Evolutionary conservation across 2,329 filamentous ascomycete genomes (phyloP), one percentile per base, ranked within the genome.

Genomic region (Bipolaris gigantea): DNA sequence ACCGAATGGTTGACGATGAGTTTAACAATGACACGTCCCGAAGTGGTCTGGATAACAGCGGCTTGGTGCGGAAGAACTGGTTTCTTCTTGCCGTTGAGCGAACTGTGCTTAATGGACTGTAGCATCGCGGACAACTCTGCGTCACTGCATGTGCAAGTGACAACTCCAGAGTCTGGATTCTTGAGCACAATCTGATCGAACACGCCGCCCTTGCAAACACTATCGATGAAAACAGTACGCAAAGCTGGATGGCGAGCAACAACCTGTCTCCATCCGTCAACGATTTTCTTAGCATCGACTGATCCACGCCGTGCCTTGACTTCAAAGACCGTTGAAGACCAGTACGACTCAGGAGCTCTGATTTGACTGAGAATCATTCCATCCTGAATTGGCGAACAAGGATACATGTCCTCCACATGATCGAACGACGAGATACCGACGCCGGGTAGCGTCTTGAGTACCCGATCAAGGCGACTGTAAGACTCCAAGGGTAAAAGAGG

Each of bases 1-100:
- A 74, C 65, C 21, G 65, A 63, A 47, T 74, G 71, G 38, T 71
- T 73, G 59, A 74, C 67, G 42, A 71, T 69, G 50, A 73, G 60
- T 61, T 72, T 73, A 38, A 71, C 61, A 34, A 71, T 45, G 11
- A 73, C 60, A 30, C 57, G 64, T 2, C 70, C 70, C 0, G 67
- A 66, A 2, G 34, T 61, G 3, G 68, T 71, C 25, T 67, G 61
- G 4, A 71, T 44, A 15, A 71, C 64, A 11, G 64, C 62, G 27
- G 72, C 59, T 48, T 72, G 71, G 25, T 74, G 71, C 5, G 70
- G 67, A n/a, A 73, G 64, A 27, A 48, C 50, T 9, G 69, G 69
- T 42, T 65, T 69, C 53, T 63, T 67, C 57, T 63, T 66, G 9
- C 66, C 65, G 33, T 72, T 70, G 18, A 66, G 46, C 30, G 68